Base-by-base conservation (phyloP, 208 protist genomes). In the Acanthamoeba sp. region DNA sequence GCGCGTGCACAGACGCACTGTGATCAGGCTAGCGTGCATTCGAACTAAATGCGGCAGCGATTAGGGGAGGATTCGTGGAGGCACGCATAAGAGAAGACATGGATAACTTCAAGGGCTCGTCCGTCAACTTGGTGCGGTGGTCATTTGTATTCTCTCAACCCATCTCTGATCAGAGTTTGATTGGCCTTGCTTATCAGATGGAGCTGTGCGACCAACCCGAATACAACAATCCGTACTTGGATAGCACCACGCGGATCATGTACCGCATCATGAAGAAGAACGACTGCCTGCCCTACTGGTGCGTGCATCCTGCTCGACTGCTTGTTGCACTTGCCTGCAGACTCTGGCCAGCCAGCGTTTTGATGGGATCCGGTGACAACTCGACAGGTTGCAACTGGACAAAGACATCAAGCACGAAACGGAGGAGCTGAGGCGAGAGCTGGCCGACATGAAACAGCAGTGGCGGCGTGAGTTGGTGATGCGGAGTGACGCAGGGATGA, bases 211-310 rank as follows among this genome's bases (percentile, higher is more conserved):
- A 91, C n/a, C 38, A 91, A 50, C 38, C 32, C 0, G 85, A 91
- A 27, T 87, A 87, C 78, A 87, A 87, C 78, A 91, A 91, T 34
- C 85, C 85, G 18, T 91, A 73, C 34, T 12, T 91, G 85, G 85
- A 91, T 34, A 91, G 59, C 48, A 91, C 85, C 24, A 91, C 85
- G 32, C 48, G 85, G 52, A 91, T 91, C 85, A 91, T 91, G 85
- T 71, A 91, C 34, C 50, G 85, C n/a, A 62, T 91, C 20, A 91
- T 91, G 85, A 91, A 91, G 55, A 66, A 34, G n/a, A 91, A 91
- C 55, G 85, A 71, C 14, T 91, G 55, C 36, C 85, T 91, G 18
- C 85, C 85, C 57, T 71, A 62, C 18, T 91, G 85, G 85, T 59
- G 36, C 29, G 42, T 59, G 32, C 42, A 4, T 1, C 38, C 45